Conservation (phyloP, 2,329 filamentous ascomycete species). For the Cladophialophora immunda region DNA sequence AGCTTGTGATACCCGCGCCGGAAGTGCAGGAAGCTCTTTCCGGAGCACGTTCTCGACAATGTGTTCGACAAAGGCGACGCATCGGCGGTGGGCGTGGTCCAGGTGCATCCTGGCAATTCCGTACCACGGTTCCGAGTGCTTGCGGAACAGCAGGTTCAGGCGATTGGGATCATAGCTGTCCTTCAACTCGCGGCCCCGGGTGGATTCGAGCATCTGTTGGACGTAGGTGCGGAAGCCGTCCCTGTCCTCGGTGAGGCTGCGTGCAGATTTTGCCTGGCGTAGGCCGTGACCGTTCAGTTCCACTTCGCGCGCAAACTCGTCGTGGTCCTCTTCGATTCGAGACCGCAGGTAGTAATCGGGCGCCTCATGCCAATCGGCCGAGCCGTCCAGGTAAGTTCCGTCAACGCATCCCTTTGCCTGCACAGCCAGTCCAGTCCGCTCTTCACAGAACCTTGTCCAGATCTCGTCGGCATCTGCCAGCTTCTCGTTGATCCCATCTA, state of each 20-base stretch:
- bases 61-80: slow-evolving; percentile 17
- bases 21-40: slow-evolving; percentile 4
- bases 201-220: slow-evolving; percentile 21
- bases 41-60: slow-evolving; percentile 20
- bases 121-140: slow-evolving; percentile 21
- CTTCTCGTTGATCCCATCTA: slow-evolving; percentile 14
- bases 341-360: slow-evolving; percentile 19
- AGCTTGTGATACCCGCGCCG: slow-evolving; percentile 10
- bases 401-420: slow-evolving; percentile 20
- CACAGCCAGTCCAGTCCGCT: slow-evolving; percentile 11
- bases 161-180: slow-evolving; percentile 23
- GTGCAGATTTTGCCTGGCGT: not conserved
- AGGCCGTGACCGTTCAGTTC: slow-evolving; percentile 21
- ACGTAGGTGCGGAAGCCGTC: slow-evolving; percentile 16
- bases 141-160: slow-evolving; percentile 22
- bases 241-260: slow-evolving; percentile 22
- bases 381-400: slow-evolving; percentile 16
- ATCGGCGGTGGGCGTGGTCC: slow-evolving; percentile 14
- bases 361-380: slow-evolving; percentile 12
- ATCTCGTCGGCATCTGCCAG: slow-evolving; percentile 17
- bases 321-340: slow-evolving; percentile 22
- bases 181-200: slow-evolving; percentile 22
- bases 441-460: slow-evolving; percentile 10
- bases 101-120: slow-evolving; percentile 15
- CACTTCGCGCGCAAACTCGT: slow-evolving; percentile 21